Base-by-base conservation (phyloP, 139 green algal genomes). In the Chlorella sorokiniana region DNA sequence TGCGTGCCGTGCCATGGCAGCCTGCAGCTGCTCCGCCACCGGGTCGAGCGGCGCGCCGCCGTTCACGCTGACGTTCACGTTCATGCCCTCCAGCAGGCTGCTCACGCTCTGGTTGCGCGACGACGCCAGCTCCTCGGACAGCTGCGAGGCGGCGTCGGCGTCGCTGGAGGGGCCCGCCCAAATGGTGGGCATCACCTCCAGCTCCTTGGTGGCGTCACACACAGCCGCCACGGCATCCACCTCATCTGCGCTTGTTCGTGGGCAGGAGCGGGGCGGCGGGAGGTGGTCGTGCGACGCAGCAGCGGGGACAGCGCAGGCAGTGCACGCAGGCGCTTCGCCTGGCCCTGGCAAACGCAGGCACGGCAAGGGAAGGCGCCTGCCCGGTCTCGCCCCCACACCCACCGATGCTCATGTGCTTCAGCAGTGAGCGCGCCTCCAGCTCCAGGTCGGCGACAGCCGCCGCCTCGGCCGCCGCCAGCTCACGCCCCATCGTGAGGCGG, bases 321-420 rank as follows among this genome's bases (percentile, higher is more conserved):
- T 20, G 7, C 38, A 37, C n/a, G n/a, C n/a, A n/a, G n/a, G n/a
- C n/a, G n/a, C n/a, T n/a, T n/a, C n/a, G n/a, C n/a, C n/a, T n/a
- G n/a, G n/a, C n/a, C n/a, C n/a, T n/a, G n/a, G n/a, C n/a, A n/a
- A n/a, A n/a, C 54, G 54, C 54, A 64, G 11, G 20, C n/a, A n/a
- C 35, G 37, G 10, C 65, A 52, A 51, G 14, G 4, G 11, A 31
- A 23, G 14, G 5, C 20, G 54, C 5, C 54, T 64, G 54, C 54
- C n/a, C n/a, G n/a, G n/a, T 6, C 51, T 3, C 0, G 8, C 52
- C 37, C 51, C 3, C 37, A 4, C 1, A 64, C 71, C 56, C 79
- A 68, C 68, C 79, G 22, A 84, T 84, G 70, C 59, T 76, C 79
- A 84, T 84, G 59, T 79, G 37, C 79, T 84, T 84, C 35, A 84